Conservation (phyloP, 306 rosid species). For the Castanospermum australe region DNA sequence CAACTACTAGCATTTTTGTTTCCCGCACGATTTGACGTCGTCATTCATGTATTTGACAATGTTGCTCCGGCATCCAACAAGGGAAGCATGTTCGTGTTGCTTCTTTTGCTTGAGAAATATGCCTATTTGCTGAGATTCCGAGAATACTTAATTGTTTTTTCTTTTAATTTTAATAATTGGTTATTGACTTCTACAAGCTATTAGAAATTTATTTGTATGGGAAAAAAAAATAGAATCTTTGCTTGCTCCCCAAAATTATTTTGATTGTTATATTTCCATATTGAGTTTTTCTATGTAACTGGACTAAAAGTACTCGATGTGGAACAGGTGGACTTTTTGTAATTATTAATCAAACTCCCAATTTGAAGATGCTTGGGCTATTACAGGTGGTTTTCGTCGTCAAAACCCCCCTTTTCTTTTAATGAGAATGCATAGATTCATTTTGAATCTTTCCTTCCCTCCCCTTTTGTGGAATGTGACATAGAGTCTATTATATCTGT, state of each 20-base stretch:
- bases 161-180: neutral
- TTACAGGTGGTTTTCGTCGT: constrained; percentile 59
- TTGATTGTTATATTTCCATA: neutral
- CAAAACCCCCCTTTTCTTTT: neutral
- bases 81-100: neutral
- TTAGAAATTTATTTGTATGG: neutral
- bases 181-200: neutral
- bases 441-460: neutral
- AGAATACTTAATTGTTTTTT: neutral
- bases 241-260: neutral
- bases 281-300: constrained; percentile 3
- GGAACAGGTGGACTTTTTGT: constrained; percentile 85
- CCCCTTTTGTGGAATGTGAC: neutral
- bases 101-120: neutral
- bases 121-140: neutral
- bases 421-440: neutral
- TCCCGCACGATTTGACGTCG: neutral
- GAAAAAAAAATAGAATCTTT: neutral
- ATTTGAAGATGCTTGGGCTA: constrained; percentile 90
- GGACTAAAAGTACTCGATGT: constrained; percentile 30
- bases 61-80: neutral
- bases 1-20: neutral
- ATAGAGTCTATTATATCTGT: neutral
- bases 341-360: constrained; percentile 73
- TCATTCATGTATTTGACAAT: neutral